Evolutionary conservation across 2,329 filamentous ascomycete genomes (phyloP), one percentile per base, ranked within the genome.

Genomic region (Cytospora schulzeri): DNA sequence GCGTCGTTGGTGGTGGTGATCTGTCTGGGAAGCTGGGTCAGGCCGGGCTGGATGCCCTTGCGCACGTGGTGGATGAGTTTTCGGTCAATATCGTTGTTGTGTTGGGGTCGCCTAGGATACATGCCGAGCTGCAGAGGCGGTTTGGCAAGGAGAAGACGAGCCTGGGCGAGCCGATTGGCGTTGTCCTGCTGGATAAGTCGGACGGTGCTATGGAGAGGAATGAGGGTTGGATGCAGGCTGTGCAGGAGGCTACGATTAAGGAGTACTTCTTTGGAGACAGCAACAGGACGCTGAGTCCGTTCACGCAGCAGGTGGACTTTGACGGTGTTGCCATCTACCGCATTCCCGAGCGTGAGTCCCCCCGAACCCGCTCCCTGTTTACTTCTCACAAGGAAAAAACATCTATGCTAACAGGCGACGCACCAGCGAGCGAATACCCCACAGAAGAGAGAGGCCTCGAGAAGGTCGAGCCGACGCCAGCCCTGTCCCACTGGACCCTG

Each of bases 261-360:
- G 90, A 93, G 70, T 99, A 99, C 77, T 99, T 99, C 79, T 99
- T 97, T 74, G 95, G 95, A 12, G 90, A 91, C 68, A 78, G 84
- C 1, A 88, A 87, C 67, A 85, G 90, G 64, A 90, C 91, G 0
- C 81, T 99, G 2, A 95, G 91, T 54, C 95, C 95, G 0, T 91
- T 93, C 71, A 96, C 92, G 8, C 92, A 96, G 71, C 90, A 91
- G 65, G 86, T 96, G 5, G 89, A 92, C 67, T 95, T 93, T 73
- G 83, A 87, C 65, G 86, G 88, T 11, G 75, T 97, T 48, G 83
- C 86, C 2, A 84, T 98, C 52, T 97, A 91, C 80, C 87, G 85
- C 68, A 81, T 90, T 31, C 82, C 84, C 4, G 84, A 90, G 65
- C 76, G 88, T 86, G 79, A 67, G 81, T 75, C 61, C 53, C 66